phyloP scores from a whole-genome alignment of 176 grass and related monocot species.

The Carex scoparia region DNA sequence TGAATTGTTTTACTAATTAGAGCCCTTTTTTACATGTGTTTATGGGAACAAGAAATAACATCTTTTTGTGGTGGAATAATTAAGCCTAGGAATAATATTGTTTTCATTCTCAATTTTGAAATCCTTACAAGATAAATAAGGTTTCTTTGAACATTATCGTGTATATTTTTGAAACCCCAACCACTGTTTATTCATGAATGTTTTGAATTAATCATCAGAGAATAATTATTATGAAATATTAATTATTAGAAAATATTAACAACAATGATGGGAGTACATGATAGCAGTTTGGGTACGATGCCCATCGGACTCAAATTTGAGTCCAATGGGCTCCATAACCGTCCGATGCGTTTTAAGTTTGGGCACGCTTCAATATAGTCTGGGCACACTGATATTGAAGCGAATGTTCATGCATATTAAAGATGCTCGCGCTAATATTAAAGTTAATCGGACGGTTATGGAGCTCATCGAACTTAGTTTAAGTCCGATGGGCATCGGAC shows the following conservation, averaged over 20 bases:
- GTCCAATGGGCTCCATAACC: too few species aligned
- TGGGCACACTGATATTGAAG: too few species aligned
- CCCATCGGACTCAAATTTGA: too few species aligned
- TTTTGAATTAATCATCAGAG: neutral
- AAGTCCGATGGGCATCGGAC: too few species aligned
- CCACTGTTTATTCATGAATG: neutral
- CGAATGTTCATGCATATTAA: too few species aligned
- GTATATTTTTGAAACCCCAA: neutral
- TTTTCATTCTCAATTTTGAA: slow-evolving; percentile 3
- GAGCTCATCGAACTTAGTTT: too few species aligned
- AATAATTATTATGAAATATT: neutral
- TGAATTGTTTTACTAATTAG: slow-evolving; percentile 9
- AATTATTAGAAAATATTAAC: neutral
- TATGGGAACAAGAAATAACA: neutral
- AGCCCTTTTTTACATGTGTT: neutral
- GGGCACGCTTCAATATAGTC: too few species aligned
- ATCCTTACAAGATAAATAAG: neutral
- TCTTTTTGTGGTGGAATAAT: slow-evolving; percentile 13
- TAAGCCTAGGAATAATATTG: neutral
- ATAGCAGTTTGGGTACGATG: too few species aligned
- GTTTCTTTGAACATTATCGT: neutral
- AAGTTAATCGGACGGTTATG: too few species aligned
- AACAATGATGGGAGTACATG: neutral
- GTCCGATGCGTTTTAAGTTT: too few species aligned
- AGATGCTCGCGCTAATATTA: too few species aligned